A percentile compares a stretch with the other conserved stretches of the same genome.
These are phyloP conservation scores for Peltaster fructicola DNA, from an alignment of 2,329 filamentous ascomycete genomes.

Conservation along the genomic window DNA sequence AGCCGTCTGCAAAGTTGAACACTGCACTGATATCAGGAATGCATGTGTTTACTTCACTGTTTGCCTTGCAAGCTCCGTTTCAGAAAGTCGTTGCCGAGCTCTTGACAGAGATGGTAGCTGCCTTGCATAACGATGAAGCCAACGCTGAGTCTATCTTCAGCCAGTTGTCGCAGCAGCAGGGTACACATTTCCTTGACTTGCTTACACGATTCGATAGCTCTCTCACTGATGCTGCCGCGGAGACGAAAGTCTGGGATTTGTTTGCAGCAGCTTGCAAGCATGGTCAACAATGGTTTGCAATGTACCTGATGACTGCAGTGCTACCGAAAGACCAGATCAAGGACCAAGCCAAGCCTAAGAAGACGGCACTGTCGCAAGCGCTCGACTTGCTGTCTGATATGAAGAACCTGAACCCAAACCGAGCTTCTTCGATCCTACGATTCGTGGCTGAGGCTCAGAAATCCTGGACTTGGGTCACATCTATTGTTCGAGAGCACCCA, in stretches of 20 bases:
- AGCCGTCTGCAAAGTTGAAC: too few species aligned
- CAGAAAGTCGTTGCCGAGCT: slow-evolving; percentile 53
- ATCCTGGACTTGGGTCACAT: slow-evolving; percentile 89
- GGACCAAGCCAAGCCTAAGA: slow-evolving; percentile 36
- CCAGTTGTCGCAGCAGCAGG: slow-evolving; percentile 65
- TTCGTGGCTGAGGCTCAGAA: slow-evolving; percentile 83
- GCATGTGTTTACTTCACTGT: too few species aligned
- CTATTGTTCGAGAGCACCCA: slow-evolving; percentile 55
- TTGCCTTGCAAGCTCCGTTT: too few species aligned
- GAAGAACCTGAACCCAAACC: slow-evolving; percentile 41
- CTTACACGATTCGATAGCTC: slow-evolving; percentile 63
- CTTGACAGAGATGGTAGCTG: slow-evolving; percentile 56
- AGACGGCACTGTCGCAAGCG: slow-evolving; percentile 58
- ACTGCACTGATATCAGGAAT: too few species aligned
- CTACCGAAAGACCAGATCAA: slow-evolving; percentile 63
- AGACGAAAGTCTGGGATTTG: slow-evolving; percentile 63
- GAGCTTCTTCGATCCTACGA: slow-evolving; percentile 60
- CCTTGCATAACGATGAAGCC: slow-evolving; percentile 35
- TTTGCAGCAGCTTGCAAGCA: slow-evolving; percentile 73
- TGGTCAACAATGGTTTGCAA: slow-evolving; percentile 89
- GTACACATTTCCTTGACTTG: slow-evolving; percentile 67
- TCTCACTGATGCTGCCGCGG: slow-evolving; percentile 45
- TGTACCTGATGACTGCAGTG: slow-evolving; percentile 76
- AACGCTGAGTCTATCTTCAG: slow-evolving; percentile 75
- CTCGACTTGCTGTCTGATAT: slow-evolving; percentile 51